Evolutionary conservation across 1,284 basidiomycete species (phyloP).

Genomic region (Apiotrichum mycotoxinovorans): DNA sequence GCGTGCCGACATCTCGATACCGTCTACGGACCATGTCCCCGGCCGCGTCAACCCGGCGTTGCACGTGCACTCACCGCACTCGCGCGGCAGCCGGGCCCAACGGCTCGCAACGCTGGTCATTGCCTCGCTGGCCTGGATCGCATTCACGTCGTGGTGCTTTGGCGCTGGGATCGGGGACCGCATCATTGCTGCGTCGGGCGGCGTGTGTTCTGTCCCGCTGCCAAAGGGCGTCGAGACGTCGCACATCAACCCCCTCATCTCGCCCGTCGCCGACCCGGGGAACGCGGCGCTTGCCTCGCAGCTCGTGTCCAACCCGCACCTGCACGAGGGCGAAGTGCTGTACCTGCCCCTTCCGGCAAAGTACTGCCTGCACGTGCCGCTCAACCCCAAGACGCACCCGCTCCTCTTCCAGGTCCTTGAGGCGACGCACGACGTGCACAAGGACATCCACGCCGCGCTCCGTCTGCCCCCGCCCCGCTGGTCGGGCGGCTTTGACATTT

Average conservation of each 20-base stretch:
- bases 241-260: constrained; percentile 12
- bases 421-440: constrained; percentile 7
- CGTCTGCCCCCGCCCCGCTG: constrained; percentile 55
- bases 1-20: background rate
- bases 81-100: constrained; percentile 45
- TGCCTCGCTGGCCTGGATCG: constrained; percentile 67
- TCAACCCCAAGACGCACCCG: constrained; percentile 64
- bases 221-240: constrained; percentile 47
- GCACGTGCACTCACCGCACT: constrained; percentile 54
- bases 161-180: constrained; percentile 78
- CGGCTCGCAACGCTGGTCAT: constrained; percentile 61
- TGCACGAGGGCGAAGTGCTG: constrained; percentile 2
- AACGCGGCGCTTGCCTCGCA: constrained; percentile 50
- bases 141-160: constrained; percentile 87
- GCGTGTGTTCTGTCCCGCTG: constrained; percentile 68
- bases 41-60: constrained; percentile 31
- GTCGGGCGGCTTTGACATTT: constrained; percentile 78
- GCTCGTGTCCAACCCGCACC: constrained; percentile 16
- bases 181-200: constrained; percentile 70
- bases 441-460: constrained; percentile 6
- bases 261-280: constrained; percentile 1
- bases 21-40: background rate
- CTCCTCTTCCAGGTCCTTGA: constrained; percentile 57
- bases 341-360: constrained; percentile 39
- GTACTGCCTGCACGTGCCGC: constrained; percentile 58